A percentile compares a stretch with the other conserved stretches of the same genome.
Evolutionary conservation across 129 eudicot genomes (phyloP).

Genomic region (Helianthus annuus): DNA sequence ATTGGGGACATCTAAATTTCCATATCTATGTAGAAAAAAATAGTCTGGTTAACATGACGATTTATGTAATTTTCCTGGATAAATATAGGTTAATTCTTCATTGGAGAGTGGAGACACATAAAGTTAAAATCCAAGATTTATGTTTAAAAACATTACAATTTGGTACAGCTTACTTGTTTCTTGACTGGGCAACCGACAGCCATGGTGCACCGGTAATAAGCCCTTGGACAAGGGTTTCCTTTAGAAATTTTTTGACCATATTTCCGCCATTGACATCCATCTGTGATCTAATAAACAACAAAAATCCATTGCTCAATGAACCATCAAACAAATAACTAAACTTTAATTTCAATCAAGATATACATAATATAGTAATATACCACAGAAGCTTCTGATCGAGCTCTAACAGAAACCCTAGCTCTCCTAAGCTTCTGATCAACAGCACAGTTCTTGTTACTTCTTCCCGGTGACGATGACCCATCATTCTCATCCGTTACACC

Average conservation of each 20-base stretch:
- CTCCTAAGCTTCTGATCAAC: slow-evolving; percentile 68
- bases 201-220: slow-evolving; percentile 88
- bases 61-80: too few species aligned
- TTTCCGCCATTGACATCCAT: slow-evolving; percentile 91
- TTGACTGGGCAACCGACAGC: slow-evolving; percentile 78
- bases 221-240: slow-evolving; percentile 87
- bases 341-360: neutral
- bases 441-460: slow-evolving; percentile 23
- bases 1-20: too few species aligned
- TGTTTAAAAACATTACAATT: too few species aligned
- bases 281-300: slow-evolving; percentile 50
- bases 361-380: neutral
- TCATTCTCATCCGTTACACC: neutral
- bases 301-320: neutral
- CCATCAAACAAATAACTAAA: neutral
- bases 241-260: slow-evolving; percentile 90
- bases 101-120: too few species aligned
- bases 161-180: slow-evolving; percentile 51
- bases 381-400: slow-evolving; percentile 77
- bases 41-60: too few species aligned
- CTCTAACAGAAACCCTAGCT: slow-evolving; percentile 84
- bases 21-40: too few species aligned
- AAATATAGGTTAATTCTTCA: too few species aligned
- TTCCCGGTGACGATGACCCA: too few species aligned
- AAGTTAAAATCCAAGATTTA: too few species aligned